A percentile compares a stretch with the other conserved stretches of the same genome.
These are phyloP conservation scores for Gloeopeniophorella convolvens DNA, from an alignment of 768 basidiomycete species.

Conservation along the genomic window DNA sequence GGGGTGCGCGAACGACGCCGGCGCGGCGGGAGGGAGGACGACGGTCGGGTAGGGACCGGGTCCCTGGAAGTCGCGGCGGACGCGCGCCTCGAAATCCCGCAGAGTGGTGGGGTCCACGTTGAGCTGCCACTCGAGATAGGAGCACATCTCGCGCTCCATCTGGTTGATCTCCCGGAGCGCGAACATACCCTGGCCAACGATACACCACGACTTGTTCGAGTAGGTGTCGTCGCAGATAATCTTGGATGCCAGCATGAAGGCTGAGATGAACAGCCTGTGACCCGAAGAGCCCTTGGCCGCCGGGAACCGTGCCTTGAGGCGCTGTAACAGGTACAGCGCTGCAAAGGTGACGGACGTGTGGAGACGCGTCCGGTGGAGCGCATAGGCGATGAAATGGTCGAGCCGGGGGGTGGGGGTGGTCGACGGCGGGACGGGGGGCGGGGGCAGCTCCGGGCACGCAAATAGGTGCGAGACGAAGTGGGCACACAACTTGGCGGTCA, in stretches of 20 bases:
- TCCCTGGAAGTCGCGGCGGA: slow-evolving; percentile 54
- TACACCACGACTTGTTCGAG: slow-evolving; percentile 61
- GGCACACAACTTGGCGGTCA: slow-evolving; percentile 57
- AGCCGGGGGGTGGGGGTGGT: slow-evolving; percentile 38
- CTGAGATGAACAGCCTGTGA: slow-evolving; percentile 84
- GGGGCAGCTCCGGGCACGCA: slow-evolving; percentile 78
- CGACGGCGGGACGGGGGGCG: slow-evolving; percentile 30
- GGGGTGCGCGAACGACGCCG: slow-evolving; percentile 24
- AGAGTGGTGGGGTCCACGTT: slow-evolving; percentile 64
- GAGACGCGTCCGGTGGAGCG: slow-evolving; percentile 70
- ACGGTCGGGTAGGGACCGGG: slow-evolving; percentile 57
- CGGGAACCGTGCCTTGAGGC: slow-evolving; percentile 88
- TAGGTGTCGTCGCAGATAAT: slow-evolving; percentile 63
- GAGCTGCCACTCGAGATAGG: slow-evolving; percentile 89
- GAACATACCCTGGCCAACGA: slow-evolving; percentile 60
- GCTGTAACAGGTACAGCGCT: slow-evolving; percentile 65
- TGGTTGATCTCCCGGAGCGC: slow-evolving; percentile 86
- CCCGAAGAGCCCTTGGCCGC: slow-evolving; percentile 87
- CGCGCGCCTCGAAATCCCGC: slow-evolving; percentile 51
- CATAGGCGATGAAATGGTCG: slow-evolving; percentile 81
- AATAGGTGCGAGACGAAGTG: slow-evolving; percentile 83
- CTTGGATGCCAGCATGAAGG: slow-evolving; percentile 88
- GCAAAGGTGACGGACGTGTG: slow-evolving; percentile 53
- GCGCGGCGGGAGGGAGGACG: slow-evolving; percentile 41
- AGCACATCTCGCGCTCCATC: slow-evolving; percentile 93